phyloP scores from a whole-genome alignment of 148 eudicot species.

The Rhododendron williamsianum region DNA sequence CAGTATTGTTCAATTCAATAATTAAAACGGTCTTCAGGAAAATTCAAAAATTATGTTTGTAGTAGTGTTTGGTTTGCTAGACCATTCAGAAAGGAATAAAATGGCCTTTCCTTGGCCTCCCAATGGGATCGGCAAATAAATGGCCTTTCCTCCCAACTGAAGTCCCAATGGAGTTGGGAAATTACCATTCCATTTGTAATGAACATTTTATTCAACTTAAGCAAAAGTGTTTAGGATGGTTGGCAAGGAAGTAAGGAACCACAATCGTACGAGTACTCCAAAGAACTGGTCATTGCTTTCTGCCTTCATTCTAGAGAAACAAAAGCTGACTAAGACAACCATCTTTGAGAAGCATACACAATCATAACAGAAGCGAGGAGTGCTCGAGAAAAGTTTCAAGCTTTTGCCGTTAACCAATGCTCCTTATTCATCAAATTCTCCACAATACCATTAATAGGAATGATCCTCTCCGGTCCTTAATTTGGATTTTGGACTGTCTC shows the following conservation, averaged over 20 bases:
- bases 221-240: neutral
- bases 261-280: neutral
- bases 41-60: neutral
- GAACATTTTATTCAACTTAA: neutral
- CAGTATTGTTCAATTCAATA: neutral
- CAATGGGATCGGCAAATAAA: neutral
- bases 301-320: neutral
- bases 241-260: neutral
- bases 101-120: neutral
- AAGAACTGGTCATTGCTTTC: neutral
- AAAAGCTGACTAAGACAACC: neutral
- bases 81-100: too few species aligned
- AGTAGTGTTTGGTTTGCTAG: neutral
- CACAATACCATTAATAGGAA: neutral
- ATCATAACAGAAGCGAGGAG: neutral
- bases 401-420: neutral
- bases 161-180: neutral
- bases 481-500: neutral
- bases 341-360: neutral
- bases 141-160: too few species aligned
- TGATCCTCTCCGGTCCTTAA: neutral
- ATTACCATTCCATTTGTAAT: neutral
- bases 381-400: neutral
- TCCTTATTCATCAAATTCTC: neutral
- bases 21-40: neutral